A percentile compares a stretch with the other conserved stretches of the same genome.
Evolutionary conservation across 805 yeast species (phyloP).

Genomic region (Starmerella powellii): DNA sequence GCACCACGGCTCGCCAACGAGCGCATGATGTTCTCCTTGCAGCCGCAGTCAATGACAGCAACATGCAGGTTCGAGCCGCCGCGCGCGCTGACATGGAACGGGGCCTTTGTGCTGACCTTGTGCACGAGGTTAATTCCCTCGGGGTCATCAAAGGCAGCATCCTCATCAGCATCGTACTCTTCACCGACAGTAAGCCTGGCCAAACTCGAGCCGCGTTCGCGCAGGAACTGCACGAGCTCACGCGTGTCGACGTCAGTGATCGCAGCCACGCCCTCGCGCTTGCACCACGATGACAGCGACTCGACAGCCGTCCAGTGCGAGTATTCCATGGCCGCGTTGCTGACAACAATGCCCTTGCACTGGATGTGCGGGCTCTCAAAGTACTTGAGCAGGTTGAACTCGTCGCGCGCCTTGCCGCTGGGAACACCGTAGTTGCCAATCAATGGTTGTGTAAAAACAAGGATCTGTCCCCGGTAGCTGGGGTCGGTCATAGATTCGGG

Average conservation of each 20-base stretch:
- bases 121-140: conserved; percentile 80
- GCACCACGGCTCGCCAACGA: conserved; percentile 93
- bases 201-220: conserved; percentile 92
- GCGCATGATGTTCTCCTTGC: conserved; percentile 91
- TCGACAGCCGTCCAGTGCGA: conserved; percentile 99
- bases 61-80: conserved; percentile 56
- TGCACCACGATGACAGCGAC: conserved; percentile 89
- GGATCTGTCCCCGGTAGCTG: conserved; percentile 90
- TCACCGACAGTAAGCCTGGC: conserved; percentile 85
- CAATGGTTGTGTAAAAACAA: conserved; percentile 92
- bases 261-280: conserved; percentile 91
- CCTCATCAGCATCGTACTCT: conserved; percentile 83
- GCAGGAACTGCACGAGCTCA: conserved; percentile 77
- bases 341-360: conserved; percentile 91
- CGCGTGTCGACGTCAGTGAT: conserved; percentile 97
- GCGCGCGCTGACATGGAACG: conserved; percentile 53
- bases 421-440: conserved; percentile 99
- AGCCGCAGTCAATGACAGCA: conserved; percentile 96
- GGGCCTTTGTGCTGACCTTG: conserved; percentile 88
- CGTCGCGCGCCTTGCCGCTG: conserved; percentile 64
- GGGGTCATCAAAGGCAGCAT: conserved; percentile 83
- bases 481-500: conserved; percentile 99
- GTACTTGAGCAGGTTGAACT: conserved; percentile 73
- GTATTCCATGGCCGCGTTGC: conserved; percentile 87
- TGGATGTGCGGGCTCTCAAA: conserved; percentile 86